phyloP scores from a whole-genome alignment of 1,284 basidiomycete genomes.

The Anthracocystis setariae region DNA sequence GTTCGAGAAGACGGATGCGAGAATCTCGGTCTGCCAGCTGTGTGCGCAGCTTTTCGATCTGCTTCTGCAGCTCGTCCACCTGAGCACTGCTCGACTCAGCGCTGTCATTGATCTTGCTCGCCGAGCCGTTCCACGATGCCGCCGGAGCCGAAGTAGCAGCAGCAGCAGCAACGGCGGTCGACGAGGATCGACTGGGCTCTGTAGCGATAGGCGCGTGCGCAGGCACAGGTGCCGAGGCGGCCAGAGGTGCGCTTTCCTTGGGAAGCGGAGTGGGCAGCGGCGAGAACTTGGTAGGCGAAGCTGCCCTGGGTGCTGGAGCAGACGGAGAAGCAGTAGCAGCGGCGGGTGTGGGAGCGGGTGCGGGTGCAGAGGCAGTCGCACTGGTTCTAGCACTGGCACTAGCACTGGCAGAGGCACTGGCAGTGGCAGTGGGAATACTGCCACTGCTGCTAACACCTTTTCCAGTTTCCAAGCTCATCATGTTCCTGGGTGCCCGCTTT shows the following conservation, averaged over 20 bases:
- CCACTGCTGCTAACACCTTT: constrained; percentile 19
- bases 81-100: constrained; percentile 2
- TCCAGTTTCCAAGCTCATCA: constrained; percentile 71
- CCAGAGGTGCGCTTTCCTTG: constrained; percentile 2
- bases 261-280: background rate
- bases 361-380: constrained; percentile 6
- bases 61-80: constrained; percentile 21
- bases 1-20: constrained; percentile 58
- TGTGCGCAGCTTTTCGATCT: constrained; percentile 47
- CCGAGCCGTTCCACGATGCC: too few species aligned
- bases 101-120: constrained; percentile 1
- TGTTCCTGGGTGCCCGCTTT: constrained; percentile 72
- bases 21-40: constrained; percentile 54
- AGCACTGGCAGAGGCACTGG: constrained; percentile 3
- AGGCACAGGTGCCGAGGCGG: constrained; percentile 3
- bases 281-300: constrained; percentile 21
- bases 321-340: constrained; percentile 22
- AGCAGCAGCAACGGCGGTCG: background rate
- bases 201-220: constrained; percentile 2
- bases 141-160: background rate
- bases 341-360: constrained; percentile 19
- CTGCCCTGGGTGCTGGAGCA: constrained; percentile 17
- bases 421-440: constrained; percentile 9
- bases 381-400: constrained; percentile 5
- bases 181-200: constrained; percentile 3